Evolutionary conservation across 2,329 filamentous ascomycete genomes (phyloP), one percentile per base, ranked within the genome.

Genomic region (Colletotrichum ledebouriae): DNA sequence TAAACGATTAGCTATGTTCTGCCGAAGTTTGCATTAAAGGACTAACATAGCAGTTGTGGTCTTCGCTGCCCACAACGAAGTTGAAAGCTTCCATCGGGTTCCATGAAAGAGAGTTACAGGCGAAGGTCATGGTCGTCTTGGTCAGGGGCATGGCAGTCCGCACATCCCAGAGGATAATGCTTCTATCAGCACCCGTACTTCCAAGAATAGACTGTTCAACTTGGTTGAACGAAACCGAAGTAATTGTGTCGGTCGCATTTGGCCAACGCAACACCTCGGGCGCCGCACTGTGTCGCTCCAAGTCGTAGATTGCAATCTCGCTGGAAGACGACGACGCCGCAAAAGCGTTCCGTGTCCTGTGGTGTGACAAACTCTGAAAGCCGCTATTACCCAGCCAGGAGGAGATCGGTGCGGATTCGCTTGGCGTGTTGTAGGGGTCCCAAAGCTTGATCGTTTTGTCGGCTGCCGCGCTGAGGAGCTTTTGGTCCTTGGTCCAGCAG

Each of bases 81-180:
- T 98, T 97, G 85, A 97, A 97, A 7, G 94, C 92, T 79, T 97
- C 94, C 91, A 98, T 96, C 0, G 96, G 96, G 73, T 98, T 98
- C 94, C 95, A 99, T 49, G 92, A 87, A 59, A 98, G 86, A 56
- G 90, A 87, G 81, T 97, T 98, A 67, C 89, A 92, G 42, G 94
- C 89, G 73, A 99, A 91, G 60, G 88, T 92, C 72, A 98, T 87
- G 12, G 94, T 86, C 1, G 92, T 91, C 76, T 94, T 94, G 71
- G 92, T 87, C 17, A 98, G 84, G 11, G 96, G 93, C 42, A 90
- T 93, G 5, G 90, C 91, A 12, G 95, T 97, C 59, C 96, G 90
- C 52, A 98, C 85, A 77, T 99, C 96, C 80, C 98, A 98, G 70
- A 99, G 87, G 47, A 98, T 90, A 69, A 99, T 83, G 33, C 92